Conservation (phyloP, 2,329 filamentous ascomycete genomes). For the Diaporthe humulicola region DNA sequence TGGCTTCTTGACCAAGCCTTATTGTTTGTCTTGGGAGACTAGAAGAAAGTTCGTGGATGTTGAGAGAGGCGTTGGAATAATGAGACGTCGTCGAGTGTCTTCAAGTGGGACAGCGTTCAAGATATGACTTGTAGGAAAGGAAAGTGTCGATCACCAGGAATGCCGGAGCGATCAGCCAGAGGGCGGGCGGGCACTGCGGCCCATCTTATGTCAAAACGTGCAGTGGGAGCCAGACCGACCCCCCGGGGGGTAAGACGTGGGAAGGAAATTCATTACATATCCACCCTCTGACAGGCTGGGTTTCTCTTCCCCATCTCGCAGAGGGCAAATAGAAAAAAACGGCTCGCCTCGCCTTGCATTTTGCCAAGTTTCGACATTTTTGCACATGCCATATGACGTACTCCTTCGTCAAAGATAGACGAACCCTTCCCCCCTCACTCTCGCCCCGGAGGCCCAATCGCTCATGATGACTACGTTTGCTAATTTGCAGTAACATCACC, state of each 20-base stretch:
- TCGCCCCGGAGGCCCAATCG: background rate
- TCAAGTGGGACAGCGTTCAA: background rate
- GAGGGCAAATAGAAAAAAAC: background rate
- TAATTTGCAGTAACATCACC: background rate
- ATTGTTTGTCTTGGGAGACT: background rate
- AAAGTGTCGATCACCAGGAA: conserved; percentile 8
- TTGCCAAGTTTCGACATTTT: background rate
- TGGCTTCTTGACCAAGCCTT: background rate
- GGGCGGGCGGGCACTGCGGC: conserved; percentile 12
- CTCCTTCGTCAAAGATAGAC: conserved; percentile 20
- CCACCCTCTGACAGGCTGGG: conserved; percentile 21
- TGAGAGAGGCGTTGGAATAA: background rate
- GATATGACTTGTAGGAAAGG: conserved; percentile 20
- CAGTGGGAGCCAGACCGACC: conserved; percentile 10
- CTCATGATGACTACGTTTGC: background rate
- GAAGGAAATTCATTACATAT: conserved; percentile 15
- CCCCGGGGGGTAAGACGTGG: conserved; percentile 12
- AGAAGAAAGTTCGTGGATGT: background rate
- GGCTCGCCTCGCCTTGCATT: background rate
- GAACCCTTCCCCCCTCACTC: background rate
- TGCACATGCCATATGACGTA: conserved; percentile 33
- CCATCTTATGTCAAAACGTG: conserved; percentile 18
- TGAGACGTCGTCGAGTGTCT: background rate
- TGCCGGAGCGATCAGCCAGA: background rate
- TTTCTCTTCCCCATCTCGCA: background rate